These are phyloP conservation scores for Starmerella floricola DNA, from an alignment of 805 yeast genomes.

Conservation along the genomic window DNA sequence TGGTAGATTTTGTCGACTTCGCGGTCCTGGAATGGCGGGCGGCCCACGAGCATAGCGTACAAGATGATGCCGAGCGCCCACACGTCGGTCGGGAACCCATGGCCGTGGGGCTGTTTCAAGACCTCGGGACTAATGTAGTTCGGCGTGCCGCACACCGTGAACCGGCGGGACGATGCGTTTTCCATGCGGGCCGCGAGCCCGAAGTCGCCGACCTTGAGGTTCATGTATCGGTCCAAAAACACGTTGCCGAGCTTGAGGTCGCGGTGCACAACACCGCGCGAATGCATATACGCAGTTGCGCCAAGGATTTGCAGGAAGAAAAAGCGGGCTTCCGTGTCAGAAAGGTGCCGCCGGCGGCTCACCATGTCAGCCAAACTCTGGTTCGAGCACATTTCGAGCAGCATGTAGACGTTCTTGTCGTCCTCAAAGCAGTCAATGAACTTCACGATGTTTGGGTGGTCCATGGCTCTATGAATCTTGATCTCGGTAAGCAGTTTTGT, in stretches of 20 bases:
- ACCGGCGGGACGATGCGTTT: conserved; percentile 58
- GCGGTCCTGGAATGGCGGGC: conserved; percentile 95
- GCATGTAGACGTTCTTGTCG: conserved; percentile 81
- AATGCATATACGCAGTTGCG: conserved; percentile 85
- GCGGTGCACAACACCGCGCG: conserved; percentile 85
- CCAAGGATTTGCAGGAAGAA: conserved; percentile 89
- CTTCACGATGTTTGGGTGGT: conserved; percentile 80
- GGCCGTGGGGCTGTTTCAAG: conserved; percentile 55
- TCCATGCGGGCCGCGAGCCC: conserved; percentile 95
- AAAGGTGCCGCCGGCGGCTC: conserved; percentile 67
- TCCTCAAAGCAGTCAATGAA: conserved; percentile 96
- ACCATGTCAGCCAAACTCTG: conserved; percentile 88
- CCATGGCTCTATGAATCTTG: conserved; percentile 82
- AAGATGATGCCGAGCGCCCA: conserved; percentile 98
- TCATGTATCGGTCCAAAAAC: conserved; percentile 87
- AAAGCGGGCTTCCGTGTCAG: conserved; percentile 83
- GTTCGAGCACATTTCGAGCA: conserved; percentile 88
- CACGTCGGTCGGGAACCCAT: conserved; percentile 85
- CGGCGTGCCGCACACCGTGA: conserved; percentile 97
- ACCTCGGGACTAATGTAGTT: conserved; percentile 98
- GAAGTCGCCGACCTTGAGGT: conserved; percentile 91
- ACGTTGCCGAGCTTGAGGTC: conserved; percentile 93
- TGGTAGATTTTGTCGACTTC: conserved; percentile 88
- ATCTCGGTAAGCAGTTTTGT: conserved; percentile 72
- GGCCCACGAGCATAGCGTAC: conserved; percentile 82